A percentile compares a stretch with the other conserved stretches of the same genome.
Conservation (phyloP, 2,329 filamentous ascomycete genomes). For the Diaporthe longicolla region DNA sequence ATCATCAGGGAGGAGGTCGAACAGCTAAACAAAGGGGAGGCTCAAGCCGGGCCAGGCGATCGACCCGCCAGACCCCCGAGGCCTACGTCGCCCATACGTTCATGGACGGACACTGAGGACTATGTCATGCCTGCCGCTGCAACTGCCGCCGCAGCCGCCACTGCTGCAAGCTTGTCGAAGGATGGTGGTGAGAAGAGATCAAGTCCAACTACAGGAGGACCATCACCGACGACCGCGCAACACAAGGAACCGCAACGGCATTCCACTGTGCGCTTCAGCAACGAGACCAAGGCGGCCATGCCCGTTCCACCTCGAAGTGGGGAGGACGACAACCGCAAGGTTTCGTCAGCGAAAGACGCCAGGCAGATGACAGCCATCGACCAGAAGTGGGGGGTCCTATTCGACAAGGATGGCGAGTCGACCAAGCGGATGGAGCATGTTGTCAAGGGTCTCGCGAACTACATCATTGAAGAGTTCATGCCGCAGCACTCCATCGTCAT, state of each 20-base stretch:
- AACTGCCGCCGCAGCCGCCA: constrained; percentile 8
- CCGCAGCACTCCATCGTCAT: constrained; percentile 79
- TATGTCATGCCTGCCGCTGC: constrained; percentile 8
- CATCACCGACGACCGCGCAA: constrained; percentile 14
- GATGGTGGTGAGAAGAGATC: constrained; percentile 32
- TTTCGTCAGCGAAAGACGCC: constrained; percentile 4
- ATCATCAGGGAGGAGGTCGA: constrained; percentile 46
- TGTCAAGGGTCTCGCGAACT: constrained; percentile 79
- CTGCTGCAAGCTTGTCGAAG: constrained; percentile 26
- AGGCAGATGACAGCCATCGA: constrained; percentile 72
- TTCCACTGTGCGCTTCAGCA: constrained; percentile 41
- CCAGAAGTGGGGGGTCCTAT: constrained; percentile 82
- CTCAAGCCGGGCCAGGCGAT: constrained; percentile 9
- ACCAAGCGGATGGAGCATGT: constrained; percentile 79
- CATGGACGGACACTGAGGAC: constrained; percentile 15
- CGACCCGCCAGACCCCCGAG: constrained; percentile 17
- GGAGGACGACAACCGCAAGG: constrained; percentile 22
- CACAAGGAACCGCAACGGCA: constrained; percentile 19
- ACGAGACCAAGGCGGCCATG: constrained; percentile 38
- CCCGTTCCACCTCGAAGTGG: constrained; percentile 9
- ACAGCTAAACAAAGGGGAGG: constrained; percentile 35
- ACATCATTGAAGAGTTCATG: constrained; percentile 79
- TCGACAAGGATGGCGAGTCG: constrained; percentile 76
- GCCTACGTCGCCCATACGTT: constrained; percentile 25
- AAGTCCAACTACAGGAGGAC: constrained; percentile 16